These are phyloP conservation scores for Linnemannia exigua DNA, from an alignment of 192 early-diverging fungal genomes.

Conservation along the genomic window DNA sequence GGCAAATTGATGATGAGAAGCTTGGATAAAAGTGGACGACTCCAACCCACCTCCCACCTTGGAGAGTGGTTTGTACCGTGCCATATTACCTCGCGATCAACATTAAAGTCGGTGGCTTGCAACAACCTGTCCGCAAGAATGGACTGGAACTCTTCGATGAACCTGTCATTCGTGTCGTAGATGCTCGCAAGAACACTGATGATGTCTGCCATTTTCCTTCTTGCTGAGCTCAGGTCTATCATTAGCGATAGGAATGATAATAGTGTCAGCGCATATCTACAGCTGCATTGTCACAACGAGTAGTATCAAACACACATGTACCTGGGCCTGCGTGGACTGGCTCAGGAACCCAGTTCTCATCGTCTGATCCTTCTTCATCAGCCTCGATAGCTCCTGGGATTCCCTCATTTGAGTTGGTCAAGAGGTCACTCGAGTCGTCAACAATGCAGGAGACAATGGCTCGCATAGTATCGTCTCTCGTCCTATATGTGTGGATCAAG, in stretches of 20 bases:
- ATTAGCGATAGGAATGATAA: conserved; percentile 52
- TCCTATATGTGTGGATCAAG: conserved; percentile 25
- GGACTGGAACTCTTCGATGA: conserved; percentile 79
- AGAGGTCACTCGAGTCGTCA: conserved; percentile 68
- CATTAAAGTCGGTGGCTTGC: conserved; percentile 59
- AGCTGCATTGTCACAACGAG: background rate
- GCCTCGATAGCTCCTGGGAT: conserved; percentile 56
- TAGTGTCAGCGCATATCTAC: background rate
- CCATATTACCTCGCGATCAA: conserved; percentile 65
- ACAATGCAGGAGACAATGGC: conserved; percentile 78
- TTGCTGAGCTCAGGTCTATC: conserved; percentile 42
- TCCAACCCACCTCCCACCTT: background rate
- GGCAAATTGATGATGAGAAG: background rate
- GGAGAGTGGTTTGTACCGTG: no score
- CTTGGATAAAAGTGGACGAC: no score
- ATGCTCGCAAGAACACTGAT: conserved; percentile 76
- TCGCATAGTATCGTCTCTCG: conserved; percentile 74
- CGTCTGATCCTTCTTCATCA: conserved; percentile 66
- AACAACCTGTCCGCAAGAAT: conserved; percentile 71
- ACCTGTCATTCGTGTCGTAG: conserved; percentile 77
- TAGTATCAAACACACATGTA: background rate
- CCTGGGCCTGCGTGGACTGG: conserved; percentile 70
- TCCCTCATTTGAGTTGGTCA: conserved; percentile 59
- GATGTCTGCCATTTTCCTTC: conserved; percentile 68
- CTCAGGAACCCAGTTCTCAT: conserved; percentile 73